Conservation (phyloP, 129 eudicot species). For the Artemisia tridentata region DNA sequence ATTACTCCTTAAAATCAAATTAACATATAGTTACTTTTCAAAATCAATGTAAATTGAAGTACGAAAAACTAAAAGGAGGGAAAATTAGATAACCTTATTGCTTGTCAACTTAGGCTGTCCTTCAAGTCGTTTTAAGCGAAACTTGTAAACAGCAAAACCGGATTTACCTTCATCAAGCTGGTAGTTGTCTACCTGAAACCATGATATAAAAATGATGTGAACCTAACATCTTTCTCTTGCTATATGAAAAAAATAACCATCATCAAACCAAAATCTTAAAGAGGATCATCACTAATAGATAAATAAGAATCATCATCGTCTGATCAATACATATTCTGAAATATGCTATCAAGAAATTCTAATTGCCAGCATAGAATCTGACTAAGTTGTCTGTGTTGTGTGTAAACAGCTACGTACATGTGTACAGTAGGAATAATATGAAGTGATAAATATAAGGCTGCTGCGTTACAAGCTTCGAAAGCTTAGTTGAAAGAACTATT, state of each 20-base stretch:
- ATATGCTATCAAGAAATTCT: not conserved
- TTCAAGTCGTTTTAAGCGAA: slow-evolving; percentile 31
- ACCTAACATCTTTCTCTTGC: not conserved
- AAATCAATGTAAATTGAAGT: not conserved
- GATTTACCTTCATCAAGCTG: slow-evolving; percentile 24
- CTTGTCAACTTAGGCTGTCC: slow-evolving; percentile 38
- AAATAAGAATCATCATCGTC: not conserved
- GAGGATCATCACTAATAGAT: not conserved
- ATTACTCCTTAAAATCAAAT: not conserved
- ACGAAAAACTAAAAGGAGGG: not conserved
- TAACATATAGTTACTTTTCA: not conserved
- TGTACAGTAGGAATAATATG: no score
- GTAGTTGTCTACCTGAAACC: slow-evolving; percentile 34
- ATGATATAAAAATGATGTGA: not conserved
- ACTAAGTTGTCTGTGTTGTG: not conserved
- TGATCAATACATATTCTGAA: not conserved
- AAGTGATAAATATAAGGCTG: not conserved
- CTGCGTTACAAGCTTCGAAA: not conserved
- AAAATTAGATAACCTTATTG: slow-evolving; percentile 26
- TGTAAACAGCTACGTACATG: not conserved
- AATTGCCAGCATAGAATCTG: not conserved
- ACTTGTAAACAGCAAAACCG: slow-evolving; percentile 26
- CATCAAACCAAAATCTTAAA: not conserved
- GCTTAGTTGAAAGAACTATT: not conserved
- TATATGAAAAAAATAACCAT: not conserved